Base-by-base conservation (phyloP, 257 asterid species). In the Pogostemon cablin region DNA sequence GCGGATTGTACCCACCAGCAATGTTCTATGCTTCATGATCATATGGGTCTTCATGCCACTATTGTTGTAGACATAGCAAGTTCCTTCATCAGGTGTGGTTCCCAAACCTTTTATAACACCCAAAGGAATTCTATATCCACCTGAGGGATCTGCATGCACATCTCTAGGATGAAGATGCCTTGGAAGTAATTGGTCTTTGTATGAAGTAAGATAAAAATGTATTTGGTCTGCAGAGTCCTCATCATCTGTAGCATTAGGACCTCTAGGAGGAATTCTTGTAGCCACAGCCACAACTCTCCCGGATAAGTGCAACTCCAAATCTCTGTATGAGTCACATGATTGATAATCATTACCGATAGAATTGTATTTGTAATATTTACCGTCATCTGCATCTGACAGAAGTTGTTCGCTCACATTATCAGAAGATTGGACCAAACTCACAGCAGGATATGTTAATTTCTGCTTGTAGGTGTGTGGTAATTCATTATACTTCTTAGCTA, bases 281-380 rank as follows among this genome's bases (percentile, higher is more conserved):
- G 97, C 96, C 81, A 85, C 75, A 53, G 98, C 98, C 61, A 90
- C 81, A 78, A 89, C 81, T 83, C 80, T 84, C 82, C 98, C 96
- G 9, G 82, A 83, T 68, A 93, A 71, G 65, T 87, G 93, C 77
- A 93, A 83, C 72, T 84, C 95, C 17, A 90, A 74, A 79, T 88
- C 85, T 80, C 79, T 83, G 80, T 90, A 90, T 40, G 95, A 83
- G 68, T 90, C 97, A 5, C 90, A 80, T 56, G 72, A 63, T 55
- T 37, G 73, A 73, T 47, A 72, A 62, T 79, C 76, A 69, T 62
- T 48, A 81, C 52, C 25, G 61, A 60, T 40, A 46, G 73, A 75
- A 64, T 78, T 84, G 70, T 76, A 76, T 71, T 72, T 82, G 69
- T 64, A 64, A 73, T 9, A 68, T 20, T 54, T 76, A 47, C 47